phyloP scores from a whole-genome alignment of 2,329 filamentous ascomycete species.

The Cladophialophora bantiana region DNA sequence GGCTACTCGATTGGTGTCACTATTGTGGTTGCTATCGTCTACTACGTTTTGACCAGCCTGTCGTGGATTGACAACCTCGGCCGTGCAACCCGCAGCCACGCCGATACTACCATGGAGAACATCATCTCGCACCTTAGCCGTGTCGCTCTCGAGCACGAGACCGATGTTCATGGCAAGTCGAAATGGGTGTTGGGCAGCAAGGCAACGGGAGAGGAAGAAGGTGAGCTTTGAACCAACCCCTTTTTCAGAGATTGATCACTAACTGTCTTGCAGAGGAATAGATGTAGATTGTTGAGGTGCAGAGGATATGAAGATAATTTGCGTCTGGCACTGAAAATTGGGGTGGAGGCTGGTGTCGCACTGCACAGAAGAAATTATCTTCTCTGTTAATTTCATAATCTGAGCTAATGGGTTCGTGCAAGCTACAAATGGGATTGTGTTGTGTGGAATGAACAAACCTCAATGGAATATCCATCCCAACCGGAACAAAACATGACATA shows the following conservation, averaged over 20 bases:
- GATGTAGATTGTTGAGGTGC: constrained; percentile 19
- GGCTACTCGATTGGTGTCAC: constrained; percentile 61
- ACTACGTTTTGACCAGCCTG: constrained; percentile 57
- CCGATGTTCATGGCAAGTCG: constrained; percentile 54
- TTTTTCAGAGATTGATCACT: constrained; percentile 7
- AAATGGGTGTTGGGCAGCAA: constrained; percentile 54
- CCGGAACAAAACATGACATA: constrained; percentile 11
- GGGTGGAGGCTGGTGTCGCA: constrained; percentile 9
- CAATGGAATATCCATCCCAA: constrained; percentile 1
- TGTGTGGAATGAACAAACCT: constrained; percentile 7
- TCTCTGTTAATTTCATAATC: constrained; percentile 29
- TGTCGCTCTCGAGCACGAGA: constrained; percentile 60
- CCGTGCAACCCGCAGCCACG: constrained; percentile 58
- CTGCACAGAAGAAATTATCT: constrained; percentile 27
- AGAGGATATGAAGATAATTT: constrained; percentile 23
- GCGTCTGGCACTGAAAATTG: constrained; percentile 15
- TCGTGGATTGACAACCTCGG: constrained; percentile 59
- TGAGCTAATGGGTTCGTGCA: constrained; percentile 28
- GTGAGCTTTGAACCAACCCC: constrained; percentile 43
- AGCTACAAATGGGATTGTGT: constrained; percentile 22
- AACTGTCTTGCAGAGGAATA: constrained; percentile 23
- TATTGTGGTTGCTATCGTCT: constrained; percentile 60
- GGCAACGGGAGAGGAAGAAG: constrained; percentile 53
- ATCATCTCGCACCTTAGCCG: constrained; percentile 60
- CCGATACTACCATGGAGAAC: constrained; percentile 63